Conservation (phyloP, 768 basidiomycete genomes). For the Leucosporidium yakuticum region DNA sequence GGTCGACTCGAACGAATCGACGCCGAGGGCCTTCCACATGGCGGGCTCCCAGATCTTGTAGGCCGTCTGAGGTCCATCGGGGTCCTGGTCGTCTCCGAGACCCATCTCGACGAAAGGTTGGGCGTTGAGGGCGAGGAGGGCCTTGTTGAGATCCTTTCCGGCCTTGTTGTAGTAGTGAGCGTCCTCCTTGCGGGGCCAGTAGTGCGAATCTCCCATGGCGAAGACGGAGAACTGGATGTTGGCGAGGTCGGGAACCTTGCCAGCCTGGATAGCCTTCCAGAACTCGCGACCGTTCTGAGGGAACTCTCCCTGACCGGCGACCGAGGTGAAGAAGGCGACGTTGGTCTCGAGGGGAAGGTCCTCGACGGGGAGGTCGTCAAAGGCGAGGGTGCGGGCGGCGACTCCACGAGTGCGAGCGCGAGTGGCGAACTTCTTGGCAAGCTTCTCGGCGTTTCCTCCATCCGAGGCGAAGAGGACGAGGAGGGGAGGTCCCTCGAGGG, state of each 20-base stretch:
- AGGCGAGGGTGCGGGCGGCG: constrained; percentile 62
- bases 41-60: constrained; percentile 93
- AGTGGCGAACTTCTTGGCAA: constrained; percentile 76
- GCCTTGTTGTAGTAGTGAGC: constrained; percentile 98
- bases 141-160: constrained; percentile 77
- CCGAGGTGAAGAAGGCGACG: constrained; percentile 81
- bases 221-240: constrained; percentile 72
- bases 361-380: constrained; percentile 76
- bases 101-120: constrained; percentile 66
- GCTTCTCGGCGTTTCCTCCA: constrained; percentile 91
- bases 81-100: constrained; percentile 93
- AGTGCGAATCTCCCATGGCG: constrained; percentile 95
- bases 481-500: constrained; percentile 82
- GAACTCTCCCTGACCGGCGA: constrained; percentile 94
- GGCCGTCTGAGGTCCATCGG: constrained; percentile 89
- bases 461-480: constrained; percentile 91
- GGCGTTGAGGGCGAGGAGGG: constrained; percentile 71
- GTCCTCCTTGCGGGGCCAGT: constrained; percentile 96
- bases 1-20: constrained; percentile 75
- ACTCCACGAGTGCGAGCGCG: constrained; percentile 81
- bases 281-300: constrained; percentile 92
- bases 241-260: constrained; percentile 53
- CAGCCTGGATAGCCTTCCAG: constrained; percentile 73
- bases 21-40: constrained; percentile 89
- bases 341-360: constrained; percentile 64